Evolutionary conservation across 1,139 yeast genomes (phyloP).

Genomic region (Debaryomyces sp.): DNA sequence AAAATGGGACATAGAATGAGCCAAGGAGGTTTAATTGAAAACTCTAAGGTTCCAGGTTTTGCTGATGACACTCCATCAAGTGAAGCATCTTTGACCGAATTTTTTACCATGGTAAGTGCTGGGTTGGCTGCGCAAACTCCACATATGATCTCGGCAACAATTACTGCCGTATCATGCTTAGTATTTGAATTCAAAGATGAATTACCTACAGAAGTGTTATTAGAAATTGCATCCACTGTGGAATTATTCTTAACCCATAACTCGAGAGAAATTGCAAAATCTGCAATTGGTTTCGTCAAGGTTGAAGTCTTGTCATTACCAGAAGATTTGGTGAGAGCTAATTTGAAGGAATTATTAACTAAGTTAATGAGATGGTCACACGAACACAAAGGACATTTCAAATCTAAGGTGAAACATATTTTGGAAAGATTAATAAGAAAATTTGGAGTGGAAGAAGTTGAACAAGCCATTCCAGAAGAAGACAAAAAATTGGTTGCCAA

Average conservation of each 20-base stretch:
- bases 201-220: slow-evolving; percentile 56
- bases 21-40: slow-evolving; percentile 69
- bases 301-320: slow-evolving; percentile 88
- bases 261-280: slow-evolving; percentile 89
- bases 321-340: slow-evolving; percentile 69
- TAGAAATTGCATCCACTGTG: slow-evolving; percentile 84
- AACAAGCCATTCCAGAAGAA: slow-evolving; percentile 80
- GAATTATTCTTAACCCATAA: slow-evolving; percentile 89
- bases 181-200: slow-evolving; percentile 80
- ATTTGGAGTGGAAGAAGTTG: slow-evolving; percentile 82
- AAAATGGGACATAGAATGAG: slow-evolving; percentile 81
- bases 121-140: slow-evolving; percentile 94
- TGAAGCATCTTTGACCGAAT: slow-evolving; percentile 75
- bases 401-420: slow-evolving; percentile 88
- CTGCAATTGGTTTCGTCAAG: slow-evolving; percentile 93
- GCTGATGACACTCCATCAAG: slow-evolving; percentile 62
- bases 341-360: slow-evolving; percentile 64
- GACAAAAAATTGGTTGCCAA: slow-evolving; percentile 81
- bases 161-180: slow-evolving; percentile 86
- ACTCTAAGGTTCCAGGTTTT: slow-evolving; percentile 69
- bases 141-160: slow-evolving; percentile 95
- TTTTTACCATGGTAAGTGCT: slow-evolving; percentile 91
- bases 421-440: slow-evolving; percentile 88
- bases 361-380: slow-evolving; percentile 91
- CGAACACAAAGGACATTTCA: slow-evolving; percentile 94